Evolutionary conservation across 129 eudicot species (phyloP).

Genomic region (Flaveria ramosissima): DNA sequence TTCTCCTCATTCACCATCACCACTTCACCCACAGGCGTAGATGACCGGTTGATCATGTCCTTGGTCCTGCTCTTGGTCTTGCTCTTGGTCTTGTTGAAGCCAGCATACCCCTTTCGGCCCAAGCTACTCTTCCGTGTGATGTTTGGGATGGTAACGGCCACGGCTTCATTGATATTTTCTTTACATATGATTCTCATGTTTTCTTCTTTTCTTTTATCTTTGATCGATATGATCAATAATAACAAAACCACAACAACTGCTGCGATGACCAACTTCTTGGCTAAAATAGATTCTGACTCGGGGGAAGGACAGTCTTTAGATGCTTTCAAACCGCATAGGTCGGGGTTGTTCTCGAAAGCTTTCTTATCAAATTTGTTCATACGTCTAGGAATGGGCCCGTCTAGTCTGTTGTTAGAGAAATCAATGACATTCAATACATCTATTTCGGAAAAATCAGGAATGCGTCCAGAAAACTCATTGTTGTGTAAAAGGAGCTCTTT

Average conservation of each 20-base stretch:
- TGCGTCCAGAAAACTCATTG: slow-evolving; percentile 53
- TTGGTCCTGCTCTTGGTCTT: background rate
- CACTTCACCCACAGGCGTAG: slow-evolving; percentile 44
- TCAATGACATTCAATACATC: slow-evolving; percentile 32
- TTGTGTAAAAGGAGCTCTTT: slow-evolving; percentile 38
- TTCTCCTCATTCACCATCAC: slow-evolving; percentile 60
- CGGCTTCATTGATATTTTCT: slow-evolving; percentile 50
- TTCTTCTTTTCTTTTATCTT: slow-evolving; percentile 39
- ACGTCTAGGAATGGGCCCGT: slow-evolving; percentile 54
- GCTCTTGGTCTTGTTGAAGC: slow-evolving; percentile 20
- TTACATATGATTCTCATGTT: slow-evolving; percentile 31
- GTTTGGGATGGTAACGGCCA: slow-evolving; percentile 44
- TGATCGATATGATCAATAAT: slow-evolving; percentile 33
- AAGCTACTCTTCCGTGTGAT: slow-evolving; percentile 29
- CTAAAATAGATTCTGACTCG: background rate
- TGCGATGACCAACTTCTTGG: slow-evolving; percentile 38
- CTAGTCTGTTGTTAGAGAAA: slow-evolving; percentile 48
- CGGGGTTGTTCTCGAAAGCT: slow-evolving; percentile 48
- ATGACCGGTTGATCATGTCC: too few relatives aligned
- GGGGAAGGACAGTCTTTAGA: slow-evolving; percentile 34
- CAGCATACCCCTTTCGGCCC: slow-evolving; percentile 10
- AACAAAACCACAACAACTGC: slow-evolving; percentile 44
- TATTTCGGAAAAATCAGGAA: slow-evolving; percentile 43
- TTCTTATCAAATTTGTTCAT: slow-evolving; percentile 42
- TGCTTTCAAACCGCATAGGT: slow-evolving; percentile 46